Base-by-base conservation (phyloP, 139 green algal genomes). In the Coccomyxa sp. region DNA sequence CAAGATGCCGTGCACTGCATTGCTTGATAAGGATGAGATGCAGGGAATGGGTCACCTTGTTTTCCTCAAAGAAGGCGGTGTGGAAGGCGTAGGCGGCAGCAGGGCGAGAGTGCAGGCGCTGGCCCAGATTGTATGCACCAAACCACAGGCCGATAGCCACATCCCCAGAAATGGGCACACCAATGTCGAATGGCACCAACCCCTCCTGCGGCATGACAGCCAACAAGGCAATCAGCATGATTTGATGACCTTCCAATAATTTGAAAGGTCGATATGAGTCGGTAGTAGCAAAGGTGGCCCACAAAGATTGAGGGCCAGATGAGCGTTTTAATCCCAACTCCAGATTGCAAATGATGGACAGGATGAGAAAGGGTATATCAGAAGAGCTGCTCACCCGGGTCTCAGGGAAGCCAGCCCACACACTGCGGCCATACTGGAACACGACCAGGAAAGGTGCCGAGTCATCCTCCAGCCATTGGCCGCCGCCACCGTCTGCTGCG, bases 91-190 rank as follows among this genome's bases (percentile, higher is more conserved):
- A 88, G 27, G 85, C 77, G 16, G 84, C 58, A 9, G 79, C 76
- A 14, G 85, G 82, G n/a, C 79, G 76, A 30, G 58, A 76, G 66
- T 84, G 79, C 58, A 88, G 63, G n/a, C 82, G 78, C 78, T 85
- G 32, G 32, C 82, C 85, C 75, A 86, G 59, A 59, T 84, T 84
- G 59, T 83, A 76, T 66, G n/a, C 31, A 21, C 85, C 85, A 80
- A 88, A 84, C 85, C 85, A 88, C 4, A 88, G 38, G 14, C 58
- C 85, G n/a, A 88, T 78, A 27, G 79, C 79, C 74, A 88, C 71
- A 74, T 88, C 85, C 17, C 85, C 85, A 21, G 67, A 30, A 17
- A 88, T 78, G 15, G 78, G 17, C 27, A 88, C 82, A 14, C 38
- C 74, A 14, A 88, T 79, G 51, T 83, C 71, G 32, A 86, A 86